phyloP scores from a whole-genome alignment of 1,284 basidiomycete species.

The Ganoderma multipileum region DNA sequence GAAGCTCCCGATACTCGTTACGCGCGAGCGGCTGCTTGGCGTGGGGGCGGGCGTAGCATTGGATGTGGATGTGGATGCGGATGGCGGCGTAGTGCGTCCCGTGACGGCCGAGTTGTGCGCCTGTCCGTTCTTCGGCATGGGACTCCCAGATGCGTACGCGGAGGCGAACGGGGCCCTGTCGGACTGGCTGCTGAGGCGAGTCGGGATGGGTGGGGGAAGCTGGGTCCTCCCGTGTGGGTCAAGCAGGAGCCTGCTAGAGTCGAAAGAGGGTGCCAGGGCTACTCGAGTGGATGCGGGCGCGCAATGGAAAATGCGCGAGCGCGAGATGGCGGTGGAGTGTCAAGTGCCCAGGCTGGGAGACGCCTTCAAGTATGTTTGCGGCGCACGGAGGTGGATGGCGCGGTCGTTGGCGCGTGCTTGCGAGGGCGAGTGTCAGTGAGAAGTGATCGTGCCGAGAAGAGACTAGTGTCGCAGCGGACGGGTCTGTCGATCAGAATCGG shows the following conservation, averaged over 20 bases:
- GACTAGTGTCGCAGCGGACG: background rate
- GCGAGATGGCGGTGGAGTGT: background rate
- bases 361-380: background rate
- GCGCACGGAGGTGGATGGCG: background rate
- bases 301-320: background rate
- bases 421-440: background rate
- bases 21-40: background rate
- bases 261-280: conserved; percentile 2
- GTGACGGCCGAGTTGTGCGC: background rate
- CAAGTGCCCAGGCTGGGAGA: background rate
- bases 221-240: background rate
- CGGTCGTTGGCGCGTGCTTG: background rate
- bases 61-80: background rate
- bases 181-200: background rate
- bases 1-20: background rate
- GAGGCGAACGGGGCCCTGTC: background rate
- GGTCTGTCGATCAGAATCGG: conserved; percentile 1
- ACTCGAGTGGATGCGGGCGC: background rate
- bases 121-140: background rate
- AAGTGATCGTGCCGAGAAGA: conserved; percentile 1
- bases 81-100: background rate
- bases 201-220: background rate
- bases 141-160: background rate
- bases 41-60: background rate
- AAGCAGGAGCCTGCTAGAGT: background rate